Evolutionary conservation across 2,329 filamentous ascomycete genomes (phyloP), one percentile per base, ranked within the genome.

Genomic region (Colletotrichum noveboracense): DNA sequence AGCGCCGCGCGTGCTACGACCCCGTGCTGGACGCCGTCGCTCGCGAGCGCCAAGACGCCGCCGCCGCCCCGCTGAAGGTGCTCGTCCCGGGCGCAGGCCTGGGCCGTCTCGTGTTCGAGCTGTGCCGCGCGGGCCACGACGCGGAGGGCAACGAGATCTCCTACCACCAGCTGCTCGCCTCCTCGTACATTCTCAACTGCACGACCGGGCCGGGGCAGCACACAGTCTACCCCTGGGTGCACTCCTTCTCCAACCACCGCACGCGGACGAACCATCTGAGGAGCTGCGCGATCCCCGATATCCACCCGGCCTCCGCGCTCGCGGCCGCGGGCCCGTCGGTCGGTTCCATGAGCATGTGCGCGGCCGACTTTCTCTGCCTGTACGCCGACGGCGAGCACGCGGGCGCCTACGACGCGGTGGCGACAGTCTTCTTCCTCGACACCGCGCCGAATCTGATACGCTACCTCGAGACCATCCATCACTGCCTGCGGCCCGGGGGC

Each of bases 121-220:
- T 98, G 16, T 95, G 93, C 82, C 87, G 87, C 32, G 88, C 87
- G 2, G 96, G 97, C 13, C 97, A 93, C 83, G 86, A 90, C 13
- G 91, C 92, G 1, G 96, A 98, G 83, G 96, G 96, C 32, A 98
- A 98, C 82, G 95, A 99, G 85, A 98, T 98, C 77, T 98, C 96
- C 4, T 98, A 98, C 82, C 97, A 99, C 83, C 95, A 98, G 83
- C 91, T 99, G n/a, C 89, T 98, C 74, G 95, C 95, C 2, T 97
- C 95, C 7, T 91, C 91, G 0, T 93, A 94, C 81, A 90, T 96
- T 18, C 90, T 96, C 64, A 96, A 96, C 83, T 89, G 88, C 79
- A 94, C 93, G 6, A 80, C 87, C 1, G 81, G 83, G 3, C 90
- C 90, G 1, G 89, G 89, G 18, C 89, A 94, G 76, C 95, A 96